phyloP scores from a whole-genome alignment of 345 rosid genomes.

The Camelina sativa region DNA sequence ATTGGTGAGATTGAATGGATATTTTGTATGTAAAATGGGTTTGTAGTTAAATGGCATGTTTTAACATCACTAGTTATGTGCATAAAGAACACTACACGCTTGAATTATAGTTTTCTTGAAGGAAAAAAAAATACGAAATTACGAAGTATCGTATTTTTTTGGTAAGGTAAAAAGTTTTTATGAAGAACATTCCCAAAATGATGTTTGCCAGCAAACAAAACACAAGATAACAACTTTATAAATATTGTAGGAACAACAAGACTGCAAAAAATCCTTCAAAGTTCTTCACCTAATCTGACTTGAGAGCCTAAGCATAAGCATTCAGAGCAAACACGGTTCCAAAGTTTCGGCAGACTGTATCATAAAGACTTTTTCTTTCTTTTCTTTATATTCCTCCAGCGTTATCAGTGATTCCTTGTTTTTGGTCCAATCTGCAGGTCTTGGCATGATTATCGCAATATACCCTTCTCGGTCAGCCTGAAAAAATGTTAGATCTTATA shows the following conservation, averaged over 20 bases:
- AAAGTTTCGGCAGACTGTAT: neutral
- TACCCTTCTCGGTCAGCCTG: constrained; percentile 96
- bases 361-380: constrained; percentile 5
- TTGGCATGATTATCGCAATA: constrained; percentile 89
- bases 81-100: neutral
- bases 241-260: neutral
- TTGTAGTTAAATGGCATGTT: too few relatives aligned
- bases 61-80: too few relatives aligned
- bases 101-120: neutral
- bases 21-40: too few relatives aligned
- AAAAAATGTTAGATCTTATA: neutral
- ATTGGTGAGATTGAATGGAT: too few relatives aligned
- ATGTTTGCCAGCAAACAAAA: neutral
- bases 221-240: neutral
- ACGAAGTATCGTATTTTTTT: too few relatives aligned
- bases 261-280: constrained; percentile 3
- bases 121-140: too few relatives aligned
- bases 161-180: neutral
- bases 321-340: constrained; percentile 3
- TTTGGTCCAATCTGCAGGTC: constrained; percentile 84
- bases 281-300: neutral
- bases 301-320: neutral
- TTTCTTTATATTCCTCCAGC: constrained; percentile 65
- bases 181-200: neutral
- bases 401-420: constrained; percentile 59